Evolutionary conservation across 2,329 filamentous ascomycete genomes (phyloP).

Genomic region (Nigrograna mackinnonii): DNA sequence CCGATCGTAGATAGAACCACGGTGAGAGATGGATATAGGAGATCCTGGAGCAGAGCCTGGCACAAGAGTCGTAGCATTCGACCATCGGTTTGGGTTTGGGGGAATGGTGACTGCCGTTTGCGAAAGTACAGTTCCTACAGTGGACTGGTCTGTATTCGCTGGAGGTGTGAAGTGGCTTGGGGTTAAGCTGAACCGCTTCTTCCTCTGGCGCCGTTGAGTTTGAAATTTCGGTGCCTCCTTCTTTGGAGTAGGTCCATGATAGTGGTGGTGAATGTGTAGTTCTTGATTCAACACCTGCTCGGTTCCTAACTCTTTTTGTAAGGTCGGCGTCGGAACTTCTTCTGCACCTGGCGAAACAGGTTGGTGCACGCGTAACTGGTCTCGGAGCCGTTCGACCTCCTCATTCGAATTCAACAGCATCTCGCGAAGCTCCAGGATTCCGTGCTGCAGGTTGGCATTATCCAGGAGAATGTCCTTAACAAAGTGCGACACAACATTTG

Average conservation of each 20-base stretch:
- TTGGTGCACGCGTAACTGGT: conserved; percentile 80
- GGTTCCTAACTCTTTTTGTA: conserved; percentile 72
- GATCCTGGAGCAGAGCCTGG: conserved; percentile 80
- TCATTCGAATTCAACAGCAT: conserved; percentile 91
- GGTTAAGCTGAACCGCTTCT: conserved; percentile 70
- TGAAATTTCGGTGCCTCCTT: conserved; percentile 51
- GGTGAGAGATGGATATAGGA: conserved; percentile 70
- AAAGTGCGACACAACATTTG: conserved; percentile 87
- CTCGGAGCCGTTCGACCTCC: conserved; percentile 84
- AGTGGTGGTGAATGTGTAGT: conserved; percentile 93
- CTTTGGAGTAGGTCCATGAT: conserved; percentile 64
- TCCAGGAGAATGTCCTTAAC: conserved; percentile 94
- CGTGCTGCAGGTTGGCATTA: conserved; percentile 90
- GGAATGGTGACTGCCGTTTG: conserved; percentile 64
- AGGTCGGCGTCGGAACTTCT: conserved; percentile 49
- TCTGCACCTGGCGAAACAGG: conserved; percentile 49
- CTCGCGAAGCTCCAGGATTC: conserved; percentile 87
- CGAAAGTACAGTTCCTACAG: conserved; percentile 64
- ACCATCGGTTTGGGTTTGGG: conserved; percentile 62
- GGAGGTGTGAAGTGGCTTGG: conserved; percentile 53
- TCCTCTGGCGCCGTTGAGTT: conserved; percentile 61
- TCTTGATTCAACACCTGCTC: conserved; percentile 51
- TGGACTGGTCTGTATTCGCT: conserved; percentile 48
- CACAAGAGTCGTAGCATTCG: conserved; percentile 65
- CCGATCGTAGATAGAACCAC: conserved; percentile 79